Percentiles rank a stretch among this genome's conserved stretches.
Conservation (phyloP, 176 grass and related monocot genomes). For the Melocanna baccifera region DNA sequence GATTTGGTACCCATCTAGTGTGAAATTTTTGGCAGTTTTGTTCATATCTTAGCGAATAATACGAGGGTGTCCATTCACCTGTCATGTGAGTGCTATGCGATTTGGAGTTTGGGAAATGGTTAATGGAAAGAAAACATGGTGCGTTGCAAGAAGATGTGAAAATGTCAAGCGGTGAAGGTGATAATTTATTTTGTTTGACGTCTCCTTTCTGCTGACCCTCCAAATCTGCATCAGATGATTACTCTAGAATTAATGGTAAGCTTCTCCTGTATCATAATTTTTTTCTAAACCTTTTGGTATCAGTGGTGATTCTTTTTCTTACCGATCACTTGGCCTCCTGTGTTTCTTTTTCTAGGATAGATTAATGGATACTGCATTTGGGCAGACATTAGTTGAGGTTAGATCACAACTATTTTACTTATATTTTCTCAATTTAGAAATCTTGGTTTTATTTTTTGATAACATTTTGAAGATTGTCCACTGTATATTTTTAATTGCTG, state of each 20-base stretch:
- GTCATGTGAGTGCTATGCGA: background rate
- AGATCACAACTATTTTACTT: slow-evolving; percentile 24
- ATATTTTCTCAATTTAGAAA: slow-evolving; percentile 1
- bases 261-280: slow-evolving; percentile 19
- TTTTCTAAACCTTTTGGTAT: background rate
- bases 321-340: slow-evolving; percentile 15
- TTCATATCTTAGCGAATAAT: background rate
- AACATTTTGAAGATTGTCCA: background rate
- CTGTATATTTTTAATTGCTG: background rate
- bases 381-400: slow-evolving; percentile 95
- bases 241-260: slow-evolving; percentile 55
- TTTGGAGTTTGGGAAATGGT: background rate
- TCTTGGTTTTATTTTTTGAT: slow-evolving; percentile 4
- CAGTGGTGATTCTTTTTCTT: slow-evolving; percentile 3
- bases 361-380: slow-evolving; percentile 86
- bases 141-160: background rate
- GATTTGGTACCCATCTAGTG: background rate
- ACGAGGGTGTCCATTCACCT: background rate
- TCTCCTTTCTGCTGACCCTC: background rate
- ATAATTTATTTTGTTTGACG: background rate
- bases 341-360: slow-evolving; percentile 66
- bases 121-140: no score
- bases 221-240: background rate
- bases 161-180: background rate
- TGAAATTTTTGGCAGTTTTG: background rate